Base-by-base conservation (phyloP, 805 yeast genomes). In the Kluyveromyces nonfermentans region DNA sequence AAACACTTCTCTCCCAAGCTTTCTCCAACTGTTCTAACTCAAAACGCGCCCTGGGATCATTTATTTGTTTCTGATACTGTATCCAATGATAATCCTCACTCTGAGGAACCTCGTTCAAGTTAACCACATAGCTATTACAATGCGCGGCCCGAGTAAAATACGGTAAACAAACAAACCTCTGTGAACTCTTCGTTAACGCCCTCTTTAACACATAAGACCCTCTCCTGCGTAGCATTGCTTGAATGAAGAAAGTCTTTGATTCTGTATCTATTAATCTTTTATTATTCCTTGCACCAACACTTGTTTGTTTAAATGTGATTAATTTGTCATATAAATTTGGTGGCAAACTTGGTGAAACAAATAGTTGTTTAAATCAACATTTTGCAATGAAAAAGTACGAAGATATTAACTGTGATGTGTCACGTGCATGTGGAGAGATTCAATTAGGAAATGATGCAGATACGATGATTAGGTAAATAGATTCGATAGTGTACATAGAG, bases 11-110 rank as follows among this genome's bases (percentile, higher is more conserved):
- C 30, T 50, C 28, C 58, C 58, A 55, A 14, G 42, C 34, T 7
- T 34, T 34, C 37, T 53, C 58, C 30, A 54, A 40, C 14, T 25
- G 19, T 34, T 54, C 52, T 33, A 55, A 41, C 37, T 53, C 52
- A n/a, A 37, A 19, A n/a, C 47, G 47, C 38, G 49, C 8, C 7
- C 15, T 33, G 2, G 43, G 32, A 28, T 47, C 43, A 4, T 41
- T 42, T 6, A 46, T 32, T 40, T 53, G 56, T 19, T 40, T 21
- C 40, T 47, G 50, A 37, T 50, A 53, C 15, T 34, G 41, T 30
- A 38, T 41, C 56, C 56, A 53, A 32, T 53, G 56, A 12, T 34
- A 22, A 8, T 35, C 17, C 37, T 40, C 36, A 7, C 20, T 17
- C 36, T 9, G 10, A 33, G 36, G 21, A 15, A 17, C 14, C 36